Base-by-base conservation (phyloP, 2,329 filamentous ascomycete genomes). In the Leptosphaerulina australis region DNA sequence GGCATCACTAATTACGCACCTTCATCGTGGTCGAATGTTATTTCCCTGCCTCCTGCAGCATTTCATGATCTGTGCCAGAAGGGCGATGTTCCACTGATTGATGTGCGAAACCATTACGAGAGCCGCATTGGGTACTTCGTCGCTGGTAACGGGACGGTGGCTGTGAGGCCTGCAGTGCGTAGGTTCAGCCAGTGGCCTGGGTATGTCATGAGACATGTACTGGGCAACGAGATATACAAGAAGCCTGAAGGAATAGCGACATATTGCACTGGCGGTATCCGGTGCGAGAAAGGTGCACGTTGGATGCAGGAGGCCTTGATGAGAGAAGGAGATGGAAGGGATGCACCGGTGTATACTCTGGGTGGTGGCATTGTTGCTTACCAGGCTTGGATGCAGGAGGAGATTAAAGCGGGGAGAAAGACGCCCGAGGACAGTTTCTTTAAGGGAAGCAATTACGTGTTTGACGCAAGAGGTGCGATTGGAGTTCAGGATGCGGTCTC, bases 81-180 rank as follows among this genome's bases (percentile, higher is more conserved):
- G 22, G 57, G 53, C 20, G 48, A 49, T 3, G 48, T 58, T 24
- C 50, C 55, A 14, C 39, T 65, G 14, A 53, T 65, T 12, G 62
- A 65, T 39, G 59, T 65, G 18, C 53, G 62, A 11, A 65, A 65
- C 26, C 62, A 65, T 29, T 65, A 65, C 43, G 62, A 65, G 37
- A 60, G 56, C 9, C 56, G 60, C 22, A 62, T 65, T 18, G 62
- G 62, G 11, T 65, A 65, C 34, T 65, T 65, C 22, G 54, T 63
- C 14, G 44, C 53, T 10, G 33, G 54, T 12, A 53, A 52, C n/a
- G 59, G 59, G 2, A 50, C 53, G 12, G 43, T 46, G 8, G 62
- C 60, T 9, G 33, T 61, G 1, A 43, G 57, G 26, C 62, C 62
- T 14, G 51, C 49, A 2, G 56, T 65, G 24, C 49, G 62, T 24